Evolutionary conservation across 345 rosid genomes (phyloP).

Genomic region (Trapa bicornis): DNA sequence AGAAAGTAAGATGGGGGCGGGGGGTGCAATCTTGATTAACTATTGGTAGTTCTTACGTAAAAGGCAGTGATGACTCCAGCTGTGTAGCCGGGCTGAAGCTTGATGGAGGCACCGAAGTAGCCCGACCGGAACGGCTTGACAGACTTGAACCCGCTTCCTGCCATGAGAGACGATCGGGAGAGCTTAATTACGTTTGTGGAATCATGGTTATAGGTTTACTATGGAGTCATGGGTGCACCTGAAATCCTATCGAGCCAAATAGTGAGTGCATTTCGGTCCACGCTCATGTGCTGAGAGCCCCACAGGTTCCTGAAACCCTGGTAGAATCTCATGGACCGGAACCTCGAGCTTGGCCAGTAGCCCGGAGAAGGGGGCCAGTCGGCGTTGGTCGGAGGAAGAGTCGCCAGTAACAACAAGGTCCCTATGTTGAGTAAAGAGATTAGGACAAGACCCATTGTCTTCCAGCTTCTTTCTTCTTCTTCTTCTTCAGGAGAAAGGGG

Average conservation of each 20-base stretch:
- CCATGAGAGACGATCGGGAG: neutral
- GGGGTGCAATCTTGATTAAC: too few species aligned
- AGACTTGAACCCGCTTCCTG: slow-evolving; percentile 96
- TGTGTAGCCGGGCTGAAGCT: slow-evolving; percentile 84
- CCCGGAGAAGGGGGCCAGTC: slow-evolving; percentile 84
- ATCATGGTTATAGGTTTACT: neutral
- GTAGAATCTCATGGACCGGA: slow-evolving; percentile 52
- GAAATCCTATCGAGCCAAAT: slow-evolving; percentile 87
- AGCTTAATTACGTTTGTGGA: neutral
- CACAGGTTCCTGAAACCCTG: slow-evolving; percentile 76
- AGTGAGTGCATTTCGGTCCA: slow-evolving; percentile 48
- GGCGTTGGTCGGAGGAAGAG: slow-evolving; percentile 35
- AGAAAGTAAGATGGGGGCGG: too few species aligned
- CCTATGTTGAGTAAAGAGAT: slow-evolving; percentile 5
- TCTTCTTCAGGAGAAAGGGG: neutral
- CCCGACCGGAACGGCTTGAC: slow-evolving; percentile 79
- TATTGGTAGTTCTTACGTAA: slow-evolving; percentile 39
- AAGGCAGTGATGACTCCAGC: slow-evolving; percentile 95
- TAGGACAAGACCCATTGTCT: slow-evolving; percentile 9
- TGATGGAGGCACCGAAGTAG: slow-evolving; percentile 78
- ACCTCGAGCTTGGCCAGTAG: slow-evolving; percentile 79
- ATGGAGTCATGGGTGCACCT: slow-evolving; percentile 23
- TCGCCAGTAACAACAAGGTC: slow-evolving; percentile 18
- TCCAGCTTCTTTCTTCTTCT: neutral
- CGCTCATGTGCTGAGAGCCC: slow-evolving; percentile 78